These are phyloP conservation scores for Fragosphaeria purpurea DNA, from an alignment of 2,329 filamentous ascomycete genomes.

Conservation along the genomic window DNA sequence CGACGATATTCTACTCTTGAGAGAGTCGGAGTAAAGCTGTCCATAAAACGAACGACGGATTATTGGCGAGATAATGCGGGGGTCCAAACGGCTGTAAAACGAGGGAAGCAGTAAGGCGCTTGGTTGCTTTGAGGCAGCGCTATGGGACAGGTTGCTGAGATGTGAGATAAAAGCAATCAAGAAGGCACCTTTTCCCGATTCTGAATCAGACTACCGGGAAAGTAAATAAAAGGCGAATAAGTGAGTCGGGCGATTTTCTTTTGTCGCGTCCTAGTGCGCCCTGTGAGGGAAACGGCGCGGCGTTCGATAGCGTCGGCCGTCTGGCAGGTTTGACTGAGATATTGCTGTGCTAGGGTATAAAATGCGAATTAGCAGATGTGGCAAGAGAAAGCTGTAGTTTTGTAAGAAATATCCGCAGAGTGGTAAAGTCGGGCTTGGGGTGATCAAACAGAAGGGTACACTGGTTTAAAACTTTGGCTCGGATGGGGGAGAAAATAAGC, in stretches of 20 bases:
- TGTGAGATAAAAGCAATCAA: too few species aligned
- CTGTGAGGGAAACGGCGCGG: neutral
- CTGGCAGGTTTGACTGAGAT: neutral
- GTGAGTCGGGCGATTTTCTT: constrained; percentile 1
- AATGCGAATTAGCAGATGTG: constrained; percentile 1
- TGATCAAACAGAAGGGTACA: too few species aligned
- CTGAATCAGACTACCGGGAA: too few species aligned
- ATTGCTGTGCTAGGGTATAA: constrained; percentile 2
- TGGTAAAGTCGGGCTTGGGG: too few species aligned
- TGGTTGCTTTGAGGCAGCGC: too few species aligned
- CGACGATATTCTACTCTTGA: constrained; percentile 30
- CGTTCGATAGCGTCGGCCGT: neutral
- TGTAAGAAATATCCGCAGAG: neutral
- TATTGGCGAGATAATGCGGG: neutral
- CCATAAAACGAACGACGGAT: neutral
- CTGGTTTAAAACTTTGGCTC: too few species aligned
- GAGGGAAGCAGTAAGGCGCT: too few species aligned
- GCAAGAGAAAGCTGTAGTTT: neutral
- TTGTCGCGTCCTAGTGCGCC: neutral
- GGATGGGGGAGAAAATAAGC: too few species aligned
- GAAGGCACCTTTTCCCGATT: too few species aligned
- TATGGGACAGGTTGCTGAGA: too few species aligned
- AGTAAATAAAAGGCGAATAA: too few species aligned
- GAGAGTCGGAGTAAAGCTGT: constrained; percentile 36
- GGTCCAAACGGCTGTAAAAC: neutral